A percentile compares a stretch with the other conserved stretches of the same genome.
Evolutionary conservation across 495 filamentous ascomycete genomes (phyloP).

Genomic region (Aspergillus mulundensis): DNA sequence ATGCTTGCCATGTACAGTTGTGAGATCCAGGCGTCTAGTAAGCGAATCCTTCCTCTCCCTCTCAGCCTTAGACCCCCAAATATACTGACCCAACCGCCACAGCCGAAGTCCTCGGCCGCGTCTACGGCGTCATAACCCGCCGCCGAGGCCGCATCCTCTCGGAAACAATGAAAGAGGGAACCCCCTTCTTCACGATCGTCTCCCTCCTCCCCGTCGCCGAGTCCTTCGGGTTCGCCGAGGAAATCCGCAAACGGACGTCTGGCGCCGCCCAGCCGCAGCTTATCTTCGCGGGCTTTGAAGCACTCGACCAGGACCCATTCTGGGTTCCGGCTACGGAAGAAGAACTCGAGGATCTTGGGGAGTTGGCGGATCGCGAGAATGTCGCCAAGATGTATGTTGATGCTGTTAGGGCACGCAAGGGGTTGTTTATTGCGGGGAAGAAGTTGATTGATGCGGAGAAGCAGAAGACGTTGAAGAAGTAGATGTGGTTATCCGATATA

Average conservation of each 20-base stretch:
- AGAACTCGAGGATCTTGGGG: conserved; percentile 91
- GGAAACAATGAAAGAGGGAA: conserved; percentile 90
- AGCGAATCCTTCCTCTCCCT: conserved; percentile 22
- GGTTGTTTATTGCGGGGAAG: conserved; percentile 73
- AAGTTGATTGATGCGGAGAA: conserved; percentile 93
- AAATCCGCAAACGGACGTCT: conserved; percentile 90
- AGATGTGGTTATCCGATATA: conserved; percentile 14
- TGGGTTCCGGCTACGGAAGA: conserved; percentile 98
- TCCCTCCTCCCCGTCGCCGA: conserved; percentile 86
- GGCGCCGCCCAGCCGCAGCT: conserved; percentile 89
- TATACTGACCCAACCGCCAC: conserved; percentile 18
- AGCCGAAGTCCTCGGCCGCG: conserved; percentile 91
- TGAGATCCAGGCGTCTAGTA: conserved; percentile 94
- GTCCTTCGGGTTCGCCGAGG: conserved; percentile 91
- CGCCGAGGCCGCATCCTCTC: conserved; percentile 85
- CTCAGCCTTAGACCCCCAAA: not conserved
- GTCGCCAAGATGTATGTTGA: conserved; percentile 97
- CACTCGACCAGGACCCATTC: conserved; percentile 88
- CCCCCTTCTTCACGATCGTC: conserved; percentile 90
- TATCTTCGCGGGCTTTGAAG: conserved; percentile 87
- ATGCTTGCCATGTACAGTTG: conserved; percentile 98
- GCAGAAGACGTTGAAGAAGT: conserved; percentile 98
- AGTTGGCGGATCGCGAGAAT: conserved; percentile 89
- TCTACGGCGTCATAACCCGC: conserved; percentile 88
- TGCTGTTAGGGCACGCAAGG: conserved; percentile 76